Base-by-base conservation (phyloP, 495 filamentous ascomycete genomes). In the Paragyromitra xinjiangensis region DNA sequence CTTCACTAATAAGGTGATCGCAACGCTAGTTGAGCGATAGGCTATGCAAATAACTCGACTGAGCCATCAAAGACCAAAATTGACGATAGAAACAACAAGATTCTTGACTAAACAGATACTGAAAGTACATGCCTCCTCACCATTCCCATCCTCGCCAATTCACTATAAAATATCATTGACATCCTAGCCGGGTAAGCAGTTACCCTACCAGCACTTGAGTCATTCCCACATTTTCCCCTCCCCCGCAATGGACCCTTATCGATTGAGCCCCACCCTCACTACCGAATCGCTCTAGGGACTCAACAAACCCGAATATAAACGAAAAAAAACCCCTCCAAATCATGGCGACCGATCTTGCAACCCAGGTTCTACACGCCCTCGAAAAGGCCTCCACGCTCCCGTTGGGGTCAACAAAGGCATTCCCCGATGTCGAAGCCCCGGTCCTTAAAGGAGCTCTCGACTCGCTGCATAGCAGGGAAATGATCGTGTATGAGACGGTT, bases 361-460 rank as follows among this genome's bases (percentile, higher is more conserved):
- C 85, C 48, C 84, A 89, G 71, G 87, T 94, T 64, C 86, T 96
- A 82, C 87, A 90, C 64, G 88, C 89, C 64, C 85, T 96, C 82
- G 88, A 88, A 84, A 85, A 88, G 80, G 71, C 81, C 9, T 84
- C 87, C 78, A 82, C 90, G 64, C 87, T 88, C 62, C 88, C 92
- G 39, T 86, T 97, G 69, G 84, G 91, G 69, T 95, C 93, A 61
- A 86, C 84, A 82, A 89, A 93, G 82, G 90, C 89, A 82, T 97
- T 98, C 86, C 90, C 95, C 73, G 83, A 88, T 76, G 83, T 87
- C 78, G 87, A 91, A 79, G 92, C 93, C 81, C 85, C 86, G 53
- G 89, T 89, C 55, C 85, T 97, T 80, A 98, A 97, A 84, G 91
- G 92, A 71, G 93, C 94, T 68, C 87, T 97, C 58, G 94, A 97